Conservation (phyloP, 768 basidiomycete genomes). For the Calocybe gangraenosa region DNA sequence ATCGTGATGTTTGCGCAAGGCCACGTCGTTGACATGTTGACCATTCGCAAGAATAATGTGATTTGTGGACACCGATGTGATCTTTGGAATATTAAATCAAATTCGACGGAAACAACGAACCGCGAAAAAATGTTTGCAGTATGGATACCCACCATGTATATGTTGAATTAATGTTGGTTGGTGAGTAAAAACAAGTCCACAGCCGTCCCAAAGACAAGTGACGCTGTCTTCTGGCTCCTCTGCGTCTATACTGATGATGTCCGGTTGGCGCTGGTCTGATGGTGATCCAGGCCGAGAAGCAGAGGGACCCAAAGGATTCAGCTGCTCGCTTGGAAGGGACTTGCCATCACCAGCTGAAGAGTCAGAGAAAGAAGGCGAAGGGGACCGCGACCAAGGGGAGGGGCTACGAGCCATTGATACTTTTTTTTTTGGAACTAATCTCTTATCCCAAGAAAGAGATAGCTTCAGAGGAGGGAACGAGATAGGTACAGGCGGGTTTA, state of each 20-base stretch:
- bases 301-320: conserved; percentile 13
- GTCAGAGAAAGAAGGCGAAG: conserved; percentile 22
- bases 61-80: conserved; percentile 81
- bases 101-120: no score
- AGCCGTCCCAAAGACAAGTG: conserved; percentile 83
- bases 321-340: conserved; percentile 17
- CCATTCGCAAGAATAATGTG: conserved; percentile 91
- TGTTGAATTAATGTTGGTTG: conserved; percentile 77
- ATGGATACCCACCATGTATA: conserved; percentile 78
- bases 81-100: conserved; percentile 31
- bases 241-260: conserved; percentile 13
- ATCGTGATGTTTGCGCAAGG: conserved; percentile 81
- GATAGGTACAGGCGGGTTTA: not conserved
- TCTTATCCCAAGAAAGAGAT: no score
- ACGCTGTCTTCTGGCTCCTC: conserved; percentile 47
- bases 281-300: conserved; percentile 13
- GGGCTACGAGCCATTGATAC: conserved; percentile 10
- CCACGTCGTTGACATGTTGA: conserved; percentile 74
- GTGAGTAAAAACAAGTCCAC: conserved; percentile 68
- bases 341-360: conserved; percentile 25
- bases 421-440: no score
- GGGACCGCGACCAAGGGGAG: conserved; percentile 8
- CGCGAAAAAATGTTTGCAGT: no score
- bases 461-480: not conserved
- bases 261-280: conserved; percentile 3